These are phyloP conservation scores for Diophrys sp. DNA, from an alignment of 73 alveolate genomes.

Conservation along the genomic window DNA sequence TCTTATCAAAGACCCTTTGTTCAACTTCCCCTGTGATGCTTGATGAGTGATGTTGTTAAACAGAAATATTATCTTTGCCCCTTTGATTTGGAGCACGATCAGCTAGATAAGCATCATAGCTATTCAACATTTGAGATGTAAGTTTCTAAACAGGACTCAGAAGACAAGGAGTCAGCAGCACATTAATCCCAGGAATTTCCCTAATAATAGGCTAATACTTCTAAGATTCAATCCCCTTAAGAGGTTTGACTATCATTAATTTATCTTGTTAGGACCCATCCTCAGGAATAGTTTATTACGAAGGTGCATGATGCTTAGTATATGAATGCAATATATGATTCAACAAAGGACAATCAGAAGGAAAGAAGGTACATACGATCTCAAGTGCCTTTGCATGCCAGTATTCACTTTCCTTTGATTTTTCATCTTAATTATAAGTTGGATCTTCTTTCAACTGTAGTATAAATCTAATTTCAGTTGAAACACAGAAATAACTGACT, in stretches of 20 bases:
- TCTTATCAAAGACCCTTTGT: no score
- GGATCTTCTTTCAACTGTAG: slow-evolving; percentile 35
- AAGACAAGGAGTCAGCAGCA: slow-evolving; percentile 36
- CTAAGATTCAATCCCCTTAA: slow-evolving; percentile 50
- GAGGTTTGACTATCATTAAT: slow-evolving; percentile 41
- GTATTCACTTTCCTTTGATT: slow-evolving; percentile 70
- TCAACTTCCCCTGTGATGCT: no score
- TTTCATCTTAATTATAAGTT: neutral
- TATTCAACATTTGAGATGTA: slow-evolving; percentile 9
- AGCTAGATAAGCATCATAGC: slow-evolving; percentile 9
- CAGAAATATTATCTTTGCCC: no score
- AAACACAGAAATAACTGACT: slow-evolving; percentile 78
- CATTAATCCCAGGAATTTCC: slow-evolving; percentile 22
- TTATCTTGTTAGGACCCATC: slow-evolving; percentile 36
- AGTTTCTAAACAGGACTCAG: slow-evolving; percentile 22
- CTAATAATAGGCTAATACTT: slow-evolving; percentile 60
- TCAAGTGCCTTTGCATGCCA: slow-evolving; percentile 77
- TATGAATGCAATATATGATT: slow-evolving; percentile 76
- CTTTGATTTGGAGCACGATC: slow-evolving; percentile 3
- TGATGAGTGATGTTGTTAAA: no score
- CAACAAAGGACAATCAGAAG: slow-evolving; percentile 81
- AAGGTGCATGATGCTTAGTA: slow-evolving; percentile 76
- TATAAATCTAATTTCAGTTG: slow-evolving; percentile 77
- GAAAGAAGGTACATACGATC: slow-evolving; percentile 74
- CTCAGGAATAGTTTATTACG: slow-evolving; percentile 48